Conservation (phyloP, 2,329 filamentous ascomycete genomes). For the Stromatinia cepivora region DNA sequence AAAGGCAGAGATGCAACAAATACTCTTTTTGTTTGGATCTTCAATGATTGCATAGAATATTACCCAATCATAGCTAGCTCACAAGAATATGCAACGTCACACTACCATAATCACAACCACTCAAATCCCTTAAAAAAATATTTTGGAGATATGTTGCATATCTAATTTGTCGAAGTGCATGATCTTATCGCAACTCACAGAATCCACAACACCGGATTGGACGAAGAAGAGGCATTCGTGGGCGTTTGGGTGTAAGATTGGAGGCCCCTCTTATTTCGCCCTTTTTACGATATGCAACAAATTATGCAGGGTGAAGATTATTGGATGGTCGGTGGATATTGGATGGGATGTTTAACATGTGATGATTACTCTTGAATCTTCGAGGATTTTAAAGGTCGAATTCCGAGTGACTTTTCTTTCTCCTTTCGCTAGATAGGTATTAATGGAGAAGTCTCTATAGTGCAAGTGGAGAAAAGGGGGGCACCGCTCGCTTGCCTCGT, state of each 20-base stretch:
- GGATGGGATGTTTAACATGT: not conserved
- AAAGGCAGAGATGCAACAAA: not conserved
- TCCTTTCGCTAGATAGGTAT: too few species aligned
- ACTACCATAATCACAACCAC: not conserved
- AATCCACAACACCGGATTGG: not conserved
- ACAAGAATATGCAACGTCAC: not conserved
- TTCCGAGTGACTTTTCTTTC: too few species aligned
- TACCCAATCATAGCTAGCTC: not conserved
- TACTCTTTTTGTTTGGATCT: not conserved
- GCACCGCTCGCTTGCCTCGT: too few species aligned
- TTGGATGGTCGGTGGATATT: not conserved
- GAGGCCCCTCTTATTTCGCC: slow-evolving; percentile 7
- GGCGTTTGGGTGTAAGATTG: not conserved
- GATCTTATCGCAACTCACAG: not conserved
- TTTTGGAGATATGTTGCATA: not conserved
- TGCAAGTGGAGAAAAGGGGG: too few species aligned
- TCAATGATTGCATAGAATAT: not conserved
- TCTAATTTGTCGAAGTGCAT: not conserved
- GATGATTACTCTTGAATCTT: not conserved
- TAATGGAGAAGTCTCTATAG: too few species aligned
- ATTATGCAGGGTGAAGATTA: slow-evolving; percentile 6
- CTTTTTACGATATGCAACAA: slow-evolving; percentile 22
- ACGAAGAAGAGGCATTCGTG: not conserved
- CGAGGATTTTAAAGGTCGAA: too few species aligned
- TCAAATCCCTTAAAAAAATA: too few species aligned